A percentile compares a stretch with the other conserved stretches of the same genome.
phyloP scores from a whole-genome alignment of 345 rosid species.

The Corymbia maculata region DNA sequence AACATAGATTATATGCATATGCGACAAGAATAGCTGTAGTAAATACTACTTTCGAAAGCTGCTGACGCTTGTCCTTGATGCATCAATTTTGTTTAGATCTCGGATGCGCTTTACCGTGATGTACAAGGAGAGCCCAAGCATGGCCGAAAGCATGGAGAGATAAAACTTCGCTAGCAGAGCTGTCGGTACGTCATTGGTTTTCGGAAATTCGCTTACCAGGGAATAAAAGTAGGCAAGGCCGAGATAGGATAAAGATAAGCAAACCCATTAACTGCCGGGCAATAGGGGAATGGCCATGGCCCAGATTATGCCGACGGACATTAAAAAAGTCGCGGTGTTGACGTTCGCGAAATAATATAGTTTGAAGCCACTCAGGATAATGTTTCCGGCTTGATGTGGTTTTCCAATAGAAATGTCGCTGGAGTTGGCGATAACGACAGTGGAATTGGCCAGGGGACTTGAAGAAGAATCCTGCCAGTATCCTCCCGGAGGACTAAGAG shows the following conservation, averaged over 20 bases:
- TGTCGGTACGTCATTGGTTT: not conserved
- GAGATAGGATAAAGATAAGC: not conserved
- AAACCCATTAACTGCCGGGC: not conserved
- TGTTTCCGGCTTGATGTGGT: not conserved
- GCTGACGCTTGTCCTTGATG: not conserved
- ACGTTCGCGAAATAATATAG: accelerated
- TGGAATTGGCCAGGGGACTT: not conserved
- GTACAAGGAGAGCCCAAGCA: accelerated
- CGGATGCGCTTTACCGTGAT: accelerated
- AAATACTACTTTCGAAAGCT: not conserved
- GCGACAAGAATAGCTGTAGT: not conserved
- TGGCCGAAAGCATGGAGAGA: accelerated
- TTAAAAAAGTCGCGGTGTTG: not conserved
- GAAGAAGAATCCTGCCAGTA: not conserved
- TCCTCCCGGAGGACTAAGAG: accelerated
- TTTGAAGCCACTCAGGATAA: not conserved
- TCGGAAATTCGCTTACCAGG: not conserved
- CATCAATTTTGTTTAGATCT: not conserved
- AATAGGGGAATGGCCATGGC: not conserved
- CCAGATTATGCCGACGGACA: not conserved
- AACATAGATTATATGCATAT: not conserved
- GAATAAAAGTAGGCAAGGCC: accelerated
- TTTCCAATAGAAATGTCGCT: no score
- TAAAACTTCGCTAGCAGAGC: no score
- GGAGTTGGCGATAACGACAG: not conserved